A percentile compares a stretch with the other conserved stretches of the same genome.
phyloP scores from a whole-genome alignment of 495 filamentous ascomycete genomes.

The Aspergillus saccharolyticus region DNA sequence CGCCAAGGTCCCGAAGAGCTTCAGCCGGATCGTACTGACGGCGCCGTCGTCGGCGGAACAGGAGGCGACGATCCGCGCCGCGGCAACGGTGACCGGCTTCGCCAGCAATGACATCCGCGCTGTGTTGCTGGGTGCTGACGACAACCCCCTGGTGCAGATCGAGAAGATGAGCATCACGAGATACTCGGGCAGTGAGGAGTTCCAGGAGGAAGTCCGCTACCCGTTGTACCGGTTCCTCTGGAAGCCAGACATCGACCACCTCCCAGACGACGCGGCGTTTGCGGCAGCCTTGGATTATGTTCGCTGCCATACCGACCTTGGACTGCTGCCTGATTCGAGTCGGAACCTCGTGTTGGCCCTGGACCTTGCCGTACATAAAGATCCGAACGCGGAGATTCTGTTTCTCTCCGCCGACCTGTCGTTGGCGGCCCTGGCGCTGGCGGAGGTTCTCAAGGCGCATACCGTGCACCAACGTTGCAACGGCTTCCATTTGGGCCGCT shows the following conservation, averaged over 20 bases:
- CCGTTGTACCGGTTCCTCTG: not conserved
- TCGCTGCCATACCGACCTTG: not conserved
- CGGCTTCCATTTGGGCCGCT: not conserved
- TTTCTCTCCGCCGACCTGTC: not conserved
- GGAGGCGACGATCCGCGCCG: not conserved
- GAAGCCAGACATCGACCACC: conserved; percentile 2
- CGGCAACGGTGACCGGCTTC: not conserved
- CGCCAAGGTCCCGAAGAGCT: not conserved
- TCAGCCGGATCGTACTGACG: no score
- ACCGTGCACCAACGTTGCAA: not conserved
- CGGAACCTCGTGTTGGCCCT: not conserved
- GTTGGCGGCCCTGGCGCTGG: not conserved
- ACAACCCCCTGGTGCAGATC: not conserved
- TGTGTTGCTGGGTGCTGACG: not conserved
- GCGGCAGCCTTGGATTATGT: not conserved
- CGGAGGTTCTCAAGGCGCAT: not conserved
- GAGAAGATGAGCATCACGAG: not conserved
- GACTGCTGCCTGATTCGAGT: not conserved
- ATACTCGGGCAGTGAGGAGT: not conserved
- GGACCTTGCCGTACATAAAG: not conserved
- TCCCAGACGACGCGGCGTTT: not conserved
- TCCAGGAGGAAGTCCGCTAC: not conserved
- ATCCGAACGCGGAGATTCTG: not conserved
- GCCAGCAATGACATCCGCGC: not conserved
- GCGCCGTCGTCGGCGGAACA: no score